These are phyloP conservation scores for Pyrenochaeta sp. DNA, from an alignment of 2,329 filamentous ascomycete species.

Conservation along the genomic window DNA sequence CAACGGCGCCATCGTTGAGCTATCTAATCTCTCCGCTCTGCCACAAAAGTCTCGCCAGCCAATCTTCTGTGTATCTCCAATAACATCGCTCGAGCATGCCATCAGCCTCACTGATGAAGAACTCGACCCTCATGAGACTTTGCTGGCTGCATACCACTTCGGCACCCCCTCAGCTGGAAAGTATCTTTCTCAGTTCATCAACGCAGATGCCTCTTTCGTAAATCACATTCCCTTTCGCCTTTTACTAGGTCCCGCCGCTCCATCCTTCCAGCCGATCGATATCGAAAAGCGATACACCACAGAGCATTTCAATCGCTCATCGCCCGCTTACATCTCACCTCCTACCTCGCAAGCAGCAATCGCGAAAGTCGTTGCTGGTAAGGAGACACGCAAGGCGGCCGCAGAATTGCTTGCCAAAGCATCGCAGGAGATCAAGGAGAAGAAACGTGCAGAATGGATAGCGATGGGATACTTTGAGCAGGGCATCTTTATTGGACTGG, in stretches of 20 bases:
- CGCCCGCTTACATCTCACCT: conserved; percentile 25
- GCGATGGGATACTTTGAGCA: conserved; percentile 42
- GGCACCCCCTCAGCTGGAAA: conserved; percentile 61
- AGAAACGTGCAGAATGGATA: conserved; percentile 45
- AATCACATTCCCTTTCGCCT: conserved; percentile 67
- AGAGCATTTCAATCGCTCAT: conserved; percentile 27
- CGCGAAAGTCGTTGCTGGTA: conserved; percentile 16
- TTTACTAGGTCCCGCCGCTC: conserved; percentile 51
- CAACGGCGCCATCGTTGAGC: conserved; percentile 30
- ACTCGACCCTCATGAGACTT: conserved; percentile 26
- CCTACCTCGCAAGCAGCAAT: conserved; percentile 26
- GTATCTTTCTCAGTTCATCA: conserved; percentile 67
- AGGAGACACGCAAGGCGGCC: conserved; percentile 18
- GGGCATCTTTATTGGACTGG: conserved; percentile 47
- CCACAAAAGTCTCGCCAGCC: conserved; percentile 52
- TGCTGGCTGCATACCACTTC: conserved; percentile 64
- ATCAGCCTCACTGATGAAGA: conserved; percentile 57
- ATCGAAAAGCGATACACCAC: conserved; percentile 26
- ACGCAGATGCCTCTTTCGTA: conserved; percentile 60
- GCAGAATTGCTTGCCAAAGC: conserved; percentile 23
- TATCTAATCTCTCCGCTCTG: conserved; percentile 35
- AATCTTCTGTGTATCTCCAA: conserved; percentile 56
- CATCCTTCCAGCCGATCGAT: conserved; percentile 22
- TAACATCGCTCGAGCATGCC: conserved; percentile 63
- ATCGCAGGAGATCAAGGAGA: conserved; percentile 36